Evolutionary conservation across 2,329 filamentous ascomycete species (phyloP).

Genomic region (Monosporascus sp.): DNA sequence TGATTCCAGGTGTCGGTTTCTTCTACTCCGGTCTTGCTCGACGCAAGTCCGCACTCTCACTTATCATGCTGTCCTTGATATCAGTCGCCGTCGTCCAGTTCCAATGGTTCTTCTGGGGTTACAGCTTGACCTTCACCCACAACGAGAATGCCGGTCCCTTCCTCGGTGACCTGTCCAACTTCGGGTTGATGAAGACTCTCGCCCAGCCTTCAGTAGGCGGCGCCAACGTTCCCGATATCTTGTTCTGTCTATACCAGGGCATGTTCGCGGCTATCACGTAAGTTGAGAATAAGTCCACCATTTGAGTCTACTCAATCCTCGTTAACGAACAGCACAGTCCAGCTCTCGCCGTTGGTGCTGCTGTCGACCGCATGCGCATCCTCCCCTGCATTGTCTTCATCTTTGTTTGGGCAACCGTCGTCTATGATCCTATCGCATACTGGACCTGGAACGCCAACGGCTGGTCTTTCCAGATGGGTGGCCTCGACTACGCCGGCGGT

Average conservation of each 20-base stretch:
- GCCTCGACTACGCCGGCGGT: constrained; percentile 70
- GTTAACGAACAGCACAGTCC: constrained; percentile 29
- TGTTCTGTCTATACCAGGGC: constrained; percentile 82
- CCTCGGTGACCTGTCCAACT: constrained; percentile 75
- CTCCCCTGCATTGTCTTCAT: constrained; percentile 60
- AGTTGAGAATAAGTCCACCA: constrained; percentile 26
- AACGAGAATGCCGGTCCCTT: constrained; percentile 69
- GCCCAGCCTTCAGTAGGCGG: constrained; percentile 71
- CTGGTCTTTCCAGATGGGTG: constrained; percentile 63
- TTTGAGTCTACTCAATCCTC: neutral
- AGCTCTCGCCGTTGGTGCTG: constrained; percentile 54
- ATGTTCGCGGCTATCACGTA: constrained; percentile 89
- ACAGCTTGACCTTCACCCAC: constrained; percentile 79
- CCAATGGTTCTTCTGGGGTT: constrained; percentile 97
- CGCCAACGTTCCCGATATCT: constrained; percentile 66
- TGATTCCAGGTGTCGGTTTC: constrained; percentile 91
- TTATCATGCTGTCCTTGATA: constrained; percentile 83
- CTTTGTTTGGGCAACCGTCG: constrained; percentile 65
- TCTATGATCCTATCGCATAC: constrained; percentile 69
- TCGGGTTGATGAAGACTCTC: constrained; percentile 74
- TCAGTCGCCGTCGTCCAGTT: constrained; percentile 74
- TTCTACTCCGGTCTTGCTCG: constrained; percentile 90
- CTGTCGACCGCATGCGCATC: constrained; percentile 56
- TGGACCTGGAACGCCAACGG: constrained; percentile 74
- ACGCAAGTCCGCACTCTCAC: constrained; percentile 79